A percentile compares a stretch with the other conserved stretches of the same genome.
These are phyloP conservation scores for Sporothrix protearum DNA, from an alignment of 2,329 filamentous ascomycete species.

Conservation along the genomic window DNA sequence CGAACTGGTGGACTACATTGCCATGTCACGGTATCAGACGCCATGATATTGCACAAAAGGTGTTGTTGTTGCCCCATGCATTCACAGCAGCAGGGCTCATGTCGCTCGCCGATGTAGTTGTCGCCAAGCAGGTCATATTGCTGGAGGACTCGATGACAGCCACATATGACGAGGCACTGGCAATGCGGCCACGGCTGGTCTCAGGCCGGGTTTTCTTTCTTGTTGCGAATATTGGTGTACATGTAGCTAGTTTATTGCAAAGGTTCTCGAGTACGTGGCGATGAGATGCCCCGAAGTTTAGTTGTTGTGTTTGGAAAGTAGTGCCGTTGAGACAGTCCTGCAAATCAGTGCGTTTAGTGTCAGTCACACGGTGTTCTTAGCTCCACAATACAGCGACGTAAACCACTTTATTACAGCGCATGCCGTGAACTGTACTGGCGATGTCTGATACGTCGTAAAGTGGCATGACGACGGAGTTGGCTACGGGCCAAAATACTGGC, in stretches of 20 bases:
- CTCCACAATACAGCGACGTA: neutral
- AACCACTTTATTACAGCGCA: neutral
- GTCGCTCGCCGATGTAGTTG: neutral
- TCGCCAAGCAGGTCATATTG: neutral
- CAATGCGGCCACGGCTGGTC: neutral
- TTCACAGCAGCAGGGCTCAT: too few species aligned
- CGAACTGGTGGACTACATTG: conserved; percentile 32
- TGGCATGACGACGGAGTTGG: neutral
- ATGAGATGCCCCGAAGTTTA: neutral
- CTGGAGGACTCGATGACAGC: neutral
- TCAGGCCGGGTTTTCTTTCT: neutral
- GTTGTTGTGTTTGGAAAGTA: neutral
- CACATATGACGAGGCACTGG: neutral
- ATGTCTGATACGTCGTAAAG: neutral
- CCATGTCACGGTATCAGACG: conserved; percentile 23
- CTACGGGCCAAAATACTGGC: neutral
- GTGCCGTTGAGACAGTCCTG: neutral
- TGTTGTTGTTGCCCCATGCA: too few species aligned
- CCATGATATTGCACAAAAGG: neutral
- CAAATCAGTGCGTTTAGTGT: neutral
- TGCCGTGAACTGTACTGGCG: neutral
- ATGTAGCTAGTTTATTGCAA: too few species aligned
- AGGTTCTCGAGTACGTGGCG: too few species aligned
- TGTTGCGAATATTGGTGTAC: neutral
- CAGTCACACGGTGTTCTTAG: neutral